phyloP scores from a whole-genome alignment of 2,329 filamentous ascomycete species.

The Tolypocladium album region DNA sequence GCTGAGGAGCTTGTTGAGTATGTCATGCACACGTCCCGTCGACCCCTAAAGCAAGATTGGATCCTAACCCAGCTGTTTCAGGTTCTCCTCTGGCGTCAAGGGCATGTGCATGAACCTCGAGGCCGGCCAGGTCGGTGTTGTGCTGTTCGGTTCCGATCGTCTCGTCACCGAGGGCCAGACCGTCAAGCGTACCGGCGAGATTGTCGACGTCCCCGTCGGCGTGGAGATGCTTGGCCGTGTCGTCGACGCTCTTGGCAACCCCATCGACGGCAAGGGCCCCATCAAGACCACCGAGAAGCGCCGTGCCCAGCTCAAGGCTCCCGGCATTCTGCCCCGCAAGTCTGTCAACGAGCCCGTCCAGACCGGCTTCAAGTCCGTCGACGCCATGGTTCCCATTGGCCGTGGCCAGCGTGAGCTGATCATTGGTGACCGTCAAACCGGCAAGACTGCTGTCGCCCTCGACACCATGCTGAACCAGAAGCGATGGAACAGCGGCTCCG shows the following conservation, averaged over 20 bases:
- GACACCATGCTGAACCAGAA: slow-evolving; percentile 99
- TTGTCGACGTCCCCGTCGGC: slow-evolving; percentile 97
- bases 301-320: slow-evolving; percentile 98
- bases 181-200: slow-evolving; percentile 98
- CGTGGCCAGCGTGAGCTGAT: slow-evolving; percentile 99
- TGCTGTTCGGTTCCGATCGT: slow-evolving; percentile 99
- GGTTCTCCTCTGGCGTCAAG: slow-evolving; percentile 99
- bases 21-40: slow-evolving; percentile 28
- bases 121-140: slow-evolving; percentile 99
- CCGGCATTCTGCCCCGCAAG: slow-evolving; percentile 90
- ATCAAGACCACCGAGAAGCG: slow-evolving; percentile 84
- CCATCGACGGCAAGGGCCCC: slow-evolving; percentile 98
- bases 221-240: slow-evolving; percentile 92
- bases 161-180: slow-evolving; percentile 98
- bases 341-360: slow-evolving; percentile 99
- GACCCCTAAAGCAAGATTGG: slow-evolving; percentile 1
- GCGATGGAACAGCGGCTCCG: slow-evolving; percentile 80
- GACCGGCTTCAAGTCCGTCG: slow-evolving; percentile 98
- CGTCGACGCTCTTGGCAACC: slow-evolving; percentile 96
- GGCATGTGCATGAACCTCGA: slow-evolving; percentile 99
- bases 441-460: slow-evolving; percentile 97
- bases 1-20: slow-evolving; percentile 99
- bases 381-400: slow-evolving; percentile 99
- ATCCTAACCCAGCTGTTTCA: slow-evolving; percentile 26
- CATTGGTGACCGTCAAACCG: slow-evolving; percentile 99